Base-by-base conservation (phyloP, 257 asterid species). In the Petrea volubilis region DNA sequence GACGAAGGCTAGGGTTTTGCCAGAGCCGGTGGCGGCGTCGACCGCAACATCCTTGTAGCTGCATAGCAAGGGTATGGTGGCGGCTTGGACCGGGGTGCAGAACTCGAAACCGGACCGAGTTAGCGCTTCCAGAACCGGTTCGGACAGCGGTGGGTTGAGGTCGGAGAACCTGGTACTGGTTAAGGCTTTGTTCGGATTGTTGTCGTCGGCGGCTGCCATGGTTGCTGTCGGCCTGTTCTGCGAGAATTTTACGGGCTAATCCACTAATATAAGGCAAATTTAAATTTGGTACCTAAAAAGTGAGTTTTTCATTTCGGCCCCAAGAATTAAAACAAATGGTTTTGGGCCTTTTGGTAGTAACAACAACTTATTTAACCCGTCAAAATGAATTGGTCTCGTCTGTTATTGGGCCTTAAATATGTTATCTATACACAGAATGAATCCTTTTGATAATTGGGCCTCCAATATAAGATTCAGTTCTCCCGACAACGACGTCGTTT, bases 21-120 rank as follows among this genome's bases (percentile, higher is more conserved):
- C 98, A 24, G 99, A 94, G 68, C 99, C 97, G 31, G 97, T 94
- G 81, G 97, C 97, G 74, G 97, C 99, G 73, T 94, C 97, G 2
- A 94, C 97, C 1, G 95, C 78, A 6, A 94, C 97, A 71, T 91
- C 98, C 72, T 88, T 91, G 86, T 83, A 83, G 85, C 68, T 66
- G 88, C 96, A 89, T 20, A 93, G 91, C 70, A 90, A 68, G 41
- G 97, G 98, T 55, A 93, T 89, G 60, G 99, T 91, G 81, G 88
- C 88, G 46, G 95, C 97, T 79, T 94, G 97, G 70, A 94, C 97
- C 18, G 99, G 99, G 0, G 99, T 91, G 69, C 97, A 94, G 86
- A 82, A 94, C 34, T 88, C 90, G 76, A 94, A 94, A 8, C 92
- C 96, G 46, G 82, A 81, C 0, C 36, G 49, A 6, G 76, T 73